phyloP scores from a whole-genome alignment of 116 monocot genomes.

The Papilionanthe hybrid region DNA sequence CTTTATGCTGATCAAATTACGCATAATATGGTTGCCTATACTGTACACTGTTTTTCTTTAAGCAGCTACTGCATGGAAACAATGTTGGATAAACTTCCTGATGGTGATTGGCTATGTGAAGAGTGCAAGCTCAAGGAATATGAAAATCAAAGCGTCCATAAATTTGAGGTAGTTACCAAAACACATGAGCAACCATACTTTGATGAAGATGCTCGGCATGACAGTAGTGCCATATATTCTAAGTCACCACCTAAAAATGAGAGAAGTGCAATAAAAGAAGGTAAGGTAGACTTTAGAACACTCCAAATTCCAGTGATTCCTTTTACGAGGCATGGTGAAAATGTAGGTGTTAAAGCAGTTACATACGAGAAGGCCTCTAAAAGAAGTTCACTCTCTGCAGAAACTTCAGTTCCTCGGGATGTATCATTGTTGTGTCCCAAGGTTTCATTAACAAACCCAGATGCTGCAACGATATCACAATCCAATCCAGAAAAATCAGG shows the following conservation, averaged over 20 bases:
- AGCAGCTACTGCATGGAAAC: constrained; percentile 72
- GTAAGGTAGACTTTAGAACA: neutral
- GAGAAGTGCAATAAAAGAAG: constrained; percentile 8
- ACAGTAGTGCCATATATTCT: neutral
- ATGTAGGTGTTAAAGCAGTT: neutral
- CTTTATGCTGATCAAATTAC: constrained; percentile 1
- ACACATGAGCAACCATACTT: constrained; percentile 12
- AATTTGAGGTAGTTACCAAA: constrained; percentile 11
- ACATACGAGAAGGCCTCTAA: constrained; percentile 7
- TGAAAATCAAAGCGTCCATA: constrained; percentile 8
- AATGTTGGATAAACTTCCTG: constrained; percentile 69
- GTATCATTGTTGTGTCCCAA: neutral
- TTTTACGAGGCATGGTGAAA: constrained; percentile 4
- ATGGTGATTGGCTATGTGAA: constrained; percentile 86
- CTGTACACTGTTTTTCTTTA: constrained; percentile 7
- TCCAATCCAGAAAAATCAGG: neutral
- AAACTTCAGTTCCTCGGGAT: constrained; percentile 12
- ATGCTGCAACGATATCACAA: constrained; percentile 7
- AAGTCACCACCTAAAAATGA: neutral
- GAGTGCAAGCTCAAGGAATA: constrained; percentile 49
- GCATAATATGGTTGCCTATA: neutral
- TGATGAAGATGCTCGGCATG: constrained; percentile 13
- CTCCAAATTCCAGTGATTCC: constrained; percentile 9
- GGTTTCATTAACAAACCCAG: constrained; percentile 10
- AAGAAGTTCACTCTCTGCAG: neutral